Conservation (phyloP, 2,329 filamentous ascomycete species). For the Fusarium sp. region DNA sequence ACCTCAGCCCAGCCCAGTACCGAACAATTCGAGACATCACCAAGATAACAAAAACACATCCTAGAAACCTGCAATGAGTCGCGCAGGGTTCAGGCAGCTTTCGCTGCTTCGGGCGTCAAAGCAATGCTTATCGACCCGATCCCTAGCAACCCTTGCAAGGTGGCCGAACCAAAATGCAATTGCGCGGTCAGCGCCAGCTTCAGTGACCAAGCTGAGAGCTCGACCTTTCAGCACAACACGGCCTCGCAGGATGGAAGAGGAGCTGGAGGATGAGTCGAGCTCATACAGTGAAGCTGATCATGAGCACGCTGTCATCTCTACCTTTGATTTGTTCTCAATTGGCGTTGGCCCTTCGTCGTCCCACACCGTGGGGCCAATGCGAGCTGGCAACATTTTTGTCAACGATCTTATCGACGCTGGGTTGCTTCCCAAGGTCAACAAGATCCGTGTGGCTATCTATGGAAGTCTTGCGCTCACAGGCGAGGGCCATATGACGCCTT, state of each 20-base stretch:
- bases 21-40: background rate
- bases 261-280: constrained; percentile 48
- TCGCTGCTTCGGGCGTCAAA: constrained; percentile 34
- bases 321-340: constrained; percentile 64
- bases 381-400: constrained; percentile 64
- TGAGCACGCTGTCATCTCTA: constrained; percentile 64
- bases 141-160: constrained; percentile 23
- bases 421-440: constrained; percentile 58
- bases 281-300: constrained; percentile 62
- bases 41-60: background rate
- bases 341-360: constrained; percentile 64
- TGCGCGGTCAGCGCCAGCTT: constrained; percentile 5
- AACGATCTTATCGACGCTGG: constrained; percentile 60
- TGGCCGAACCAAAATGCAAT: constrained; percentile 13
- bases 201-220: constrained; percentile 2
- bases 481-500: constrained; percentile 65
- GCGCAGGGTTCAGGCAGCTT: constrained; percentile 34
- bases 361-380: constrained; percentile 64
- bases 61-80: constrained; percentile 19
- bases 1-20: background rate
- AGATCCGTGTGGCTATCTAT: constrained; percentile 61
- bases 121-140: constrained; percentile 29
- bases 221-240: constrained; percentile 30
- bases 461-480: constrained; percentile 63
- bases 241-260: constrained; percentile 3